Evolutionary conservation across 2,329 filamentous ascomycete species (phyloP).

Genomic region (Fusarium robinianum): DNA sequence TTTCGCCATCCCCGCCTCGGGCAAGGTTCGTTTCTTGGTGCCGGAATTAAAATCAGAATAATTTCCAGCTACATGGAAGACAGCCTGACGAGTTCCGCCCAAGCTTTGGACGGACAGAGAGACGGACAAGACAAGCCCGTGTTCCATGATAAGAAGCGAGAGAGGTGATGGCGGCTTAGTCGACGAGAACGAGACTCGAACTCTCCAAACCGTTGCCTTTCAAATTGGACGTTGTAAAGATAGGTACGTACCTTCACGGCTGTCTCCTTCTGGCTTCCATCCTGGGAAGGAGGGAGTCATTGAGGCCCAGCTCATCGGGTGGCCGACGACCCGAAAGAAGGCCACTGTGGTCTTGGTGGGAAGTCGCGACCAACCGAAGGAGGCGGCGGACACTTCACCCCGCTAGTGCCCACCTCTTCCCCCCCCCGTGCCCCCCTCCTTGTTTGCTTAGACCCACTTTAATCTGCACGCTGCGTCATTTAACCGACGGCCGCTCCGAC

Average conservation of each 20-base stretch:
- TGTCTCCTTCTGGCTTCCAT: neutral
- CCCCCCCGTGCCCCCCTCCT: neutral
- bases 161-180: no score
- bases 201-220: no score
- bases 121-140: no score
- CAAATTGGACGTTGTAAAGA: no score
- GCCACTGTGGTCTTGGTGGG: constrained; percentile 9
- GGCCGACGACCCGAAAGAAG: constrained; percentile 34
- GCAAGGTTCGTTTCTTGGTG: constrained; percentile 16
- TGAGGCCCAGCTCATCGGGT: constrained; percentile 12
- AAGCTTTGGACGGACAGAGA: no score
- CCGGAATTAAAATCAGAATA: constrained; percentile 24
- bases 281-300: neutral
- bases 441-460: constrained; percentile 2
- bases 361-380: constrained; percentile 34
- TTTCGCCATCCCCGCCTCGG: constrained; percentile 21
- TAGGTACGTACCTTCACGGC: constrained; percentile 5
- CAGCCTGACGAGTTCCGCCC: no score
- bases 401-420: constrained; percentile 1
- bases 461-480: constrained; percentile 27
- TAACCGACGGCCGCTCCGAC: constrained; percentile 35
- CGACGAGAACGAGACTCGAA: no score
- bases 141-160: no score
- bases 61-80: constrained; percentile 10
- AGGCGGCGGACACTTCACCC: constrained; percentile 10